Percentiles rank a stretch among this genome's conserved stretches.
phyloP scores from a whole-genome alignment of 495 filamentous ascomycete genomes.

The Penicillium robsamsonii region DNA sequence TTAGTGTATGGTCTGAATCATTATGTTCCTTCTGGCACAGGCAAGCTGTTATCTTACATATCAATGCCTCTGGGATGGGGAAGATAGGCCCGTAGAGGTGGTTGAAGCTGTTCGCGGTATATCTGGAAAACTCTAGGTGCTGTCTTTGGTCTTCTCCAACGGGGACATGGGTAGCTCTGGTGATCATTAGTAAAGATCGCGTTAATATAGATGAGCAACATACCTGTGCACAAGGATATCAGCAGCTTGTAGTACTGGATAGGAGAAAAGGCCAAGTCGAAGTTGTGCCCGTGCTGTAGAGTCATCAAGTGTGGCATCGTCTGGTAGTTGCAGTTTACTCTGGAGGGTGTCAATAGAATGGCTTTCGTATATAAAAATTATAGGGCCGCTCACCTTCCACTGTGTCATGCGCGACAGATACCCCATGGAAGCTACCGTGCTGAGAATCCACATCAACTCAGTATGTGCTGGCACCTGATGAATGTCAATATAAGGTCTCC shows the following conservation, averaged over 20 bases:
- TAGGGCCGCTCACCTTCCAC: slow-evolving; percentile 71
- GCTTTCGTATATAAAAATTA: neutral
- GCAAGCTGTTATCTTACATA: slow-evolving; percentile 56
- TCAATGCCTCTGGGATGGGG: slow-evolving; percentile 65
- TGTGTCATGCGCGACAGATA: slow-evolving; percentile 94
- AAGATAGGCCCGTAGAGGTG: slow-evolving; percentile 63
- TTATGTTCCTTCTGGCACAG: neutral
- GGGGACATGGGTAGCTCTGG: slow-evolving; percentile 85
- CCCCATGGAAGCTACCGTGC: slow-evolving; percentile 83
- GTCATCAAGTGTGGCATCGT: slow-evolving; percentile 53
- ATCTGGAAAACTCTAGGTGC: slow-evolving; percentile 87
- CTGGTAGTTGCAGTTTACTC: slow-evolving; percentile 66
- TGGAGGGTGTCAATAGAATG: slow-evolving; percentile 30
- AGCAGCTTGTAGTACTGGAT: slow-evolving; percentile 92
- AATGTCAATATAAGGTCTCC: slow-evolving; percentile 15
- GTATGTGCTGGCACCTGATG: slow-evolving; percentile 69
- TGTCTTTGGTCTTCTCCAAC: slow-evolving; percentile 92
- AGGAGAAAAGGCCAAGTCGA: slow-evolving; percentile 92
- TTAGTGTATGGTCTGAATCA: slow-evolving; percentile 3
- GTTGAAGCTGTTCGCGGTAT: slow-evolving; percentile 84
- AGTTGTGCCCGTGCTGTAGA: slow-evolving; percentile 54
- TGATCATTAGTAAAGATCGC: neutral
- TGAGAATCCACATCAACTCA: slow-evolving; percentile 95
- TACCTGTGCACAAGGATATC: slow-evolving; percentile 87
- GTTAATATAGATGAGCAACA: slow-evolving; percentile 7